Conservation (phyloP, 441 rosid species). For the Breynia disticha region DNA sequence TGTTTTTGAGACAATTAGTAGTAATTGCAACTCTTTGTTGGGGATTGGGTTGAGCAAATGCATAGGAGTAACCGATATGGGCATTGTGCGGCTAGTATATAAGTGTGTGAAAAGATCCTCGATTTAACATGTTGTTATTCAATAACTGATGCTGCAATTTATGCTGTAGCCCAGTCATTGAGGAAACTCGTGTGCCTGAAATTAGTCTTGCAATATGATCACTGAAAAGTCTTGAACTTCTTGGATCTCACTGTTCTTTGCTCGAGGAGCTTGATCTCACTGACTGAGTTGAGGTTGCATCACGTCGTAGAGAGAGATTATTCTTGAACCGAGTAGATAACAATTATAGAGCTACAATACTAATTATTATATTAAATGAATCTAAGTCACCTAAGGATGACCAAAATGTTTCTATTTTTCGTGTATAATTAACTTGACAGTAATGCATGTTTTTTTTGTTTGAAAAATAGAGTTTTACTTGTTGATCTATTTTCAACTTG, state of each 20-base stretch:
- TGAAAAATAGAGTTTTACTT: too few species aligned
- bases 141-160: conserved; percentile 65
- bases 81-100: conserved; percentile 50
- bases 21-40: conserved; percentile 42
- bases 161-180: conserved; percentile 59
- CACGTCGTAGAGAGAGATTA: too few species aligned
- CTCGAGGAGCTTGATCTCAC: conserved; percentile 88
- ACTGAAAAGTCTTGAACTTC: conserved; percentile 60
- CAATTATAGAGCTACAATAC: too few species aligned
- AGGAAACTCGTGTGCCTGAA: conserved; percentile 49
- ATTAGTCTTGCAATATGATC: conserved; percentile 75
- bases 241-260: conserved; percentile 46
- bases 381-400: too few species aligned
- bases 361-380: too few species aligned
- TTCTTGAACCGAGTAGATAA: too few species aligned
- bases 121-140: conserved; percentile 63
- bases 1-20: conserved; percentile 36
- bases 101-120: conserved; percentile 42
- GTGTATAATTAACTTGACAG: too few species aligned
- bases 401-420: too few species aligned
- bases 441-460: too few species aligned
- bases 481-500: too few species aligned
- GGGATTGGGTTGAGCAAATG: conserved; percentile 80
- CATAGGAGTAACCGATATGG: conserved; percentile 45
- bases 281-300: too few species aligned